Percentiles rank a stretch among this genome's conserved stretches.
These are phyloP conservation scores for Colletotrichum brevisporum DNA, from an alignment of 2,329 filamentous ascomycete genomes.

Conservation along the genomic window DNA sequence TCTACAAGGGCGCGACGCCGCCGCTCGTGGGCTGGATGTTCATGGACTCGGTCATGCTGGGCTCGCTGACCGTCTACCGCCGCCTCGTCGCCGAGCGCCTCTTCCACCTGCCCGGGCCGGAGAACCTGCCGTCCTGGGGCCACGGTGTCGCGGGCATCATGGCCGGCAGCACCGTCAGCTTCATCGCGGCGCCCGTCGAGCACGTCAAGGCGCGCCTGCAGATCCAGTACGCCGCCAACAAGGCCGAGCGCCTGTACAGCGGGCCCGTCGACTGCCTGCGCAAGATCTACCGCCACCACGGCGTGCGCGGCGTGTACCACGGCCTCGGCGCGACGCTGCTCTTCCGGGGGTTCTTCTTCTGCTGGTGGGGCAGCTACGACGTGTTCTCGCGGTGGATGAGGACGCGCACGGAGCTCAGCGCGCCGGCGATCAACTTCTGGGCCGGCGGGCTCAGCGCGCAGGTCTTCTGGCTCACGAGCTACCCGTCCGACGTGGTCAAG, in stretches of 20 bases:
- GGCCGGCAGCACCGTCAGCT: conserved; percentile 90
- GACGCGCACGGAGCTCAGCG: conserved; percentile 77
- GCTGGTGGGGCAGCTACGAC: conserved; percentile 98
- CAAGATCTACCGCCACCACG: conserved; percentile 80
- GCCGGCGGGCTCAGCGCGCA: conserved; percentile 94
- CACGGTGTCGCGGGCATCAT: conserved; percentile 91
- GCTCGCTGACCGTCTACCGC: conserved; percentile 91
- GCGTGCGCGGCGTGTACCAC: conserved; percentile 85
- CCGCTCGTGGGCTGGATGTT: conserved; percentile 97
- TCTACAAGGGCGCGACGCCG: conserved; percentile 96
- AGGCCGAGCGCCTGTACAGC: conserved; percentile 82
- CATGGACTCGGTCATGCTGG: conserved; percentile 94
- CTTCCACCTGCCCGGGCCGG: conserved; percentile 66
- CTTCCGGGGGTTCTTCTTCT: conserved; percentile 96
- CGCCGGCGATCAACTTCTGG: conserved; percentile 95
- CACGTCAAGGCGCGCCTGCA: conserved; percentile 95
- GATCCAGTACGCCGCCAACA: conserved; percentile 89
- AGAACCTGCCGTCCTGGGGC: conserved; percentile 77
- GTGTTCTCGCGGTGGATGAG: conserved; percentile 79
- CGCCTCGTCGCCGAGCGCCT: conserved; percentile 85
- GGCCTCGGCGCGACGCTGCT: conserved; percentile 87
- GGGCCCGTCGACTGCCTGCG: conserved; percentile 87
- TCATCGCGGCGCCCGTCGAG: conserved; percentile 94
- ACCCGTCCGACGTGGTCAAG: conserved; percentile 94
- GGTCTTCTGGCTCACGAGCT: conserved; percentile 93